These are phyloP conservation scores for Raffaelea arxii DNA, from an alignment of 2,329 filamentous ascomycete genomes.

Conservation along the genomic window DNA sequence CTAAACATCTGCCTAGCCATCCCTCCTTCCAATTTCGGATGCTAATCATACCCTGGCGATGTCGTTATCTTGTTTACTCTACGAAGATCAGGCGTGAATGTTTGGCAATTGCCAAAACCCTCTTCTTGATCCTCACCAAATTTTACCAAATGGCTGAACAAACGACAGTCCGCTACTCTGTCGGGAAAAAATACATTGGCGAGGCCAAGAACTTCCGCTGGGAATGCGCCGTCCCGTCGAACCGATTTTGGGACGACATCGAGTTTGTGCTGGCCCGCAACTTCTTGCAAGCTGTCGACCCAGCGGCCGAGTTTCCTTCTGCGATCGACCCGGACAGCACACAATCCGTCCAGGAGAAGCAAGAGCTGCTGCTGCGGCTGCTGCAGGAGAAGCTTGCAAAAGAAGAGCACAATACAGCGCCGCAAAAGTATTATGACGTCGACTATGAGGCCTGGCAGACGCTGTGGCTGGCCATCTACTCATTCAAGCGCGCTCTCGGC, in stretches of 20 bases:
- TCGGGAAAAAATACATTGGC: neutral
- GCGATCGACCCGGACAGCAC: neutral
- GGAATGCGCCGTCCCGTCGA: neutral
- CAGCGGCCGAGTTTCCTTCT: neutral
- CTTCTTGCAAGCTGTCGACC: neutral
- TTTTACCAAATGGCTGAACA: no score
- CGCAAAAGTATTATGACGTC: neutral
- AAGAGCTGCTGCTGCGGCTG: neutral
- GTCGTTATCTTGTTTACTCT: neutral
- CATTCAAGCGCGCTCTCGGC: neutral
- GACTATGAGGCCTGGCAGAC: neutral
- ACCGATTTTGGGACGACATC: neutral
- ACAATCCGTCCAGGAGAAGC: neutral
- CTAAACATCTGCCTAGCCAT: no score
- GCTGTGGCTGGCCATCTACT: neutral
- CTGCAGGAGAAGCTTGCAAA: neutral
- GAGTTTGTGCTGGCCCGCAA: neutral
- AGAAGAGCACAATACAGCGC: neutral
- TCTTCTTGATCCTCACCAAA: no score
- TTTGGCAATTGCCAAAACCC: no score
- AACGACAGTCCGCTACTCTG: neutral
- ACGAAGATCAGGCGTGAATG: no score
- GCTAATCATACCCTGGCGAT: no score
- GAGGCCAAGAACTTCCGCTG: neutral
- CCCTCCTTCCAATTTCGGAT: no score